phyloP scores from a whole-genome alignment of 1,284 basidiomycete species.

The Phellopilus nigrolimitatus region DNA sequence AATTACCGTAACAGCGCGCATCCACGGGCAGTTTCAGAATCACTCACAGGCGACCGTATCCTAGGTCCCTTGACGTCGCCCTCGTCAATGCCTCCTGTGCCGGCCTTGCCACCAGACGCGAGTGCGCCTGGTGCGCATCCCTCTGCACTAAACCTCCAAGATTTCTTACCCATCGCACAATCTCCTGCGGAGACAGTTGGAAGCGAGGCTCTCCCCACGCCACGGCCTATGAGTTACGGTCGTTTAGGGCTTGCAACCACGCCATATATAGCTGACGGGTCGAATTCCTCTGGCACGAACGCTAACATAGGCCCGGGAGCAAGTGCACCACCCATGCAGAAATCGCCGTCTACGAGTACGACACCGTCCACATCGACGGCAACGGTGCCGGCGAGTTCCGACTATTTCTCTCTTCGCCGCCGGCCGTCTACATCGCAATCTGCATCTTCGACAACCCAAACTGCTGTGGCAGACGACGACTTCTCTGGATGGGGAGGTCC shows the following conservation, averaged over 20 bases:
- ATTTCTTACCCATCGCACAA: constrained; percentile 34
- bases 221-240: constrained; percentile 23
- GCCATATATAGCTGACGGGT: constrained; percentile 21
- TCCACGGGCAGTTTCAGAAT: constrained; percentile 12
- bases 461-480: constrained; percentile 45
- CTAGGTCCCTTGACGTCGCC: constrained; percentile 1
- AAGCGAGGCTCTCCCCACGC: constrained; percentile 23
- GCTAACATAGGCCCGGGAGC: constrained; percentile 11
- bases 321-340: not conserved
- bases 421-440: constrained; percentile 35
- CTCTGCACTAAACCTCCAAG: not conserved
- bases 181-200: constrained; percentile 25
- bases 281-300: constrained; percentile 26
- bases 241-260: constrained; percentile 25
- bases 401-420: constrained; percentile 50
- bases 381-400: constrained; percentile 32
- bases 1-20: constrained; percentile 3
- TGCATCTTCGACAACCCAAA: constrained; percentile 15
- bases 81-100: not conserved
- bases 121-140: not conserved
- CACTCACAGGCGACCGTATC: not conserved
- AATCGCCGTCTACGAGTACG: constrained; percentile 4
- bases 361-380: constrained; percentile 9
- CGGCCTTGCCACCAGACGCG: not conserved
- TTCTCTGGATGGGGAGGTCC: constrained; percentile 46